phyloP scores from a whole-genome alignment of 2,329 filamentous ascomycete genomes.

The Pleurostoma richardsiae region DNA sequence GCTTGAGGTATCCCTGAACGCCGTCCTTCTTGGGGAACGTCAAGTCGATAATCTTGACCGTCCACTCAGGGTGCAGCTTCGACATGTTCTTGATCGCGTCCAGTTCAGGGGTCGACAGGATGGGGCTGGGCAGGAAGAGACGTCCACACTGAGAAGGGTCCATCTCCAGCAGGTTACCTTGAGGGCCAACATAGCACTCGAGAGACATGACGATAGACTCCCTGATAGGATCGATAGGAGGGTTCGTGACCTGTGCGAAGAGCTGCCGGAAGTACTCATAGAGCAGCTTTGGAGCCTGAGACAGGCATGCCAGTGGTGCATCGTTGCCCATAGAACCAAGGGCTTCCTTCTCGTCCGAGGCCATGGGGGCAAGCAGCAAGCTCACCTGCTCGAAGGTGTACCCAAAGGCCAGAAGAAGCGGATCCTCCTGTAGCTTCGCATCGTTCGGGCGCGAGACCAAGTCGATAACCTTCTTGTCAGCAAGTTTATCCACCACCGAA shows the following conservation, averaged over 20 bases:
- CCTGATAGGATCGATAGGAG: slow-evolving; percentile 92
- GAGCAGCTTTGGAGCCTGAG: slow-evolving; percentile 81
- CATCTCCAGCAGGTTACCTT: slow-evolving; percentile 94
- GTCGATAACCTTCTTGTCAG: slow-evolving; percentile 52
- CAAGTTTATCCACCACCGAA: slow-evolving; percentile 61
- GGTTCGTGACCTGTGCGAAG: slow-evolving; percentile 96
- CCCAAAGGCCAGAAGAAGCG: slow-evolving; percentile 78
- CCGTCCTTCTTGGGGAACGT: slow-evolving; percentile 88
- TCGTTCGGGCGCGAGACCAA: slow-evolving; percentile 64
- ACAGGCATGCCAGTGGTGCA: slow-evolving; percentile 84
- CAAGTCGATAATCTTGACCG: slow-evolving; percentile 83
- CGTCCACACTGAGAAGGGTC: slow-evolving; percentile 82
- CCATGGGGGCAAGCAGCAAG: slow-evolving; percentile 89
- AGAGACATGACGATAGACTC: slow-evolving; percentile 98
- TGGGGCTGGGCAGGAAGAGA: slow-evolving; percentile 79
- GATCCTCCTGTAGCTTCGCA: slow-evolving; percentile 74
- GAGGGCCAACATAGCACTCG: slow-evolving; percentile 92
- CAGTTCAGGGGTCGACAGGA: slow-evolving; percentile 86
- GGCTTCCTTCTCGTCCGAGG: slow-evolving; percentile 93
- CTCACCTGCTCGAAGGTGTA: slow-evolving; percentile 96
- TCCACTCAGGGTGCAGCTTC: slow-evolving; percentile 71
- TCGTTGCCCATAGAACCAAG: slow-evolving; percentile 98
- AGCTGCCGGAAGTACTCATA: slow-evolving; percentile 98
- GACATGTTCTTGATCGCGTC: slow-evolving; percentile 79
- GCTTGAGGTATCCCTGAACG: slow-evolving; percentile 76